Percentiles rank a stretch among this genome's conserved stretches.
Conservation (phyloP, 257 asterid species). For the Buddleja alternifolia region DNA sequence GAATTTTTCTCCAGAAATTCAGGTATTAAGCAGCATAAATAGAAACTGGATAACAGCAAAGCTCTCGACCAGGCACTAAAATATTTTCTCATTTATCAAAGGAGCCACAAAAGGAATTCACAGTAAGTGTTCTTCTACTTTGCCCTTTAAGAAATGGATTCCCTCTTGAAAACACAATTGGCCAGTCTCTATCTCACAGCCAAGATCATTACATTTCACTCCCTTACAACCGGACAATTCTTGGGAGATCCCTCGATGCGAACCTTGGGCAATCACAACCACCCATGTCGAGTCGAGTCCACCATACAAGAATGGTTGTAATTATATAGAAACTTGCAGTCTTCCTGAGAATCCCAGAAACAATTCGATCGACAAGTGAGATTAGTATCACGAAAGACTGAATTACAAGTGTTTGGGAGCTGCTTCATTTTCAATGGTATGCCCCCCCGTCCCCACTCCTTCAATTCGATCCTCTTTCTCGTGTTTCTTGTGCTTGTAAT, state of each 20-base stretch:
- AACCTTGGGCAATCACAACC: no score
- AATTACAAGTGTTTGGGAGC: not conserved
- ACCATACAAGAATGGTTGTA: no score
- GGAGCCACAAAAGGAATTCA: not conserved
- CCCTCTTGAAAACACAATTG: not conserved
- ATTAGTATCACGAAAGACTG: conserved; percentile 1
- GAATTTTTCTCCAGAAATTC: no score
- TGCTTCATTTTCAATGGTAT: not conserved
- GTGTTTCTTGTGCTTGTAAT: conserved; percentile 1
- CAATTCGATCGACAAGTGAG: not conserved
- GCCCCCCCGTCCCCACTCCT: not conserved
- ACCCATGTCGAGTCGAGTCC: no score
- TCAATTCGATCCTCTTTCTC: no score
- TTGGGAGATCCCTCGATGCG: no score
- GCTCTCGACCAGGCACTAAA: not conserved
- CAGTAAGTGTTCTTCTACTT: not conserved
- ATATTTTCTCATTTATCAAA: not conserved
- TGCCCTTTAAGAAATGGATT: not conserved
- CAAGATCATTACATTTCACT: not conserved
- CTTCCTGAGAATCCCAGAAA: not conserved
- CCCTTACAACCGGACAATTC: no score
- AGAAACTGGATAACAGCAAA: not conserved
- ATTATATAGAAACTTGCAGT: no score
- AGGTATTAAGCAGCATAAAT: no score
- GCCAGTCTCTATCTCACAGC: not conserved